These are phyloP conservation scores for Aspergillus sclerotialis DNA, from an alignment of 2,329 filamentous ascomycete genomes.

Conservation along the genomic window DNA sequence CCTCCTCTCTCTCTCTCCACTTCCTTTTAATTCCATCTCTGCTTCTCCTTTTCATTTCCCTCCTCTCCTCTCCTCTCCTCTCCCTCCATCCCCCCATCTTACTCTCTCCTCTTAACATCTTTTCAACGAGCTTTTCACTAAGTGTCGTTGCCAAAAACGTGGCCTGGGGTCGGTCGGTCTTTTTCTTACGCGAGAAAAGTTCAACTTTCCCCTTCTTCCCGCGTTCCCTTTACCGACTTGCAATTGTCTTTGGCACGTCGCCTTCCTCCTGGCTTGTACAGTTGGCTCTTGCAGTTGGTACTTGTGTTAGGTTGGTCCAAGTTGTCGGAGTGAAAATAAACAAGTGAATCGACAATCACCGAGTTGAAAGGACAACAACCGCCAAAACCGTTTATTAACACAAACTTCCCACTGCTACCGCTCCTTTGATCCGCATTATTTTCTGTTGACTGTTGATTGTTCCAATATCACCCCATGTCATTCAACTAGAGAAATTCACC, in stretches of 20 bases:
- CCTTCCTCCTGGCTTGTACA: neutral
- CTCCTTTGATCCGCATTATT: slow-evolving; percentile 19
- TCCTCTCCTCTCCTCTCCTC: slow-evolving; percentile 10
- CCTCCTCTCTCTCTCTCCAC: slow-evolving; percentile 12
- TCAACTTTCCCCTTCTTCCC: neutral
- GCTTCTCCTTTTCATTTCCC: slow-evolving; percentile 9
- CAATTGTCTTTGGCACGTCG: neutral
- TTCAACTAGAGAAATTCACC: slow-evolving; percentile 29
- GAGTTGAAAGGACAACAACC: slow-evolving; percentile 8
- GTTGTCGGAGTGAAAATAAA: slow-evolving; percentile 5
- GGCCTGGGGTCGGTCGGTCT: slow-evolving; percentile 17
- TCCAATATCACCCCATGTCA: slow-evolving; percentile 29
- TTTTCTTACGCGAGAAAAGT: slow-evolving; percentile 2
- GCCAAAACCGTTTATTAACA: slow-evolving; percentile 9
- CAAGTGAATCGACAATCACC: slow-evolving; percentile 6
- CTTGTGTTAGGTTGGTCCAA: neutral
- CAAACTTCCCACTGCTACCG: slow-evolving; percentile 9
- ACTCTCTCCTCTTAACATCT: slow-evolving; percentile 13
- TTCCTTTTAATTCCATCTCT: slow-evolving; percentile 4
- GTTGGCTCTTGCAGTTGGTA: neutral
- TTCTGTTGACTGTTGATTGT: slow-evolving; percentile 15
- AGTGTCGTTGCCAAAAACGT: slow-evolving; percentile 39
- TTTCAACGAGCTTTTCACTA: slow-evolving; percentile 46
- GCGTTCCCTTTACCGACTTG: neutral
- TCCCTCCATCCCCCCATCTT: slow-evolving; percentile 10